Conservation (phyloP, 306 rosid genomes). For the Vachellia collinsii region DNA sequence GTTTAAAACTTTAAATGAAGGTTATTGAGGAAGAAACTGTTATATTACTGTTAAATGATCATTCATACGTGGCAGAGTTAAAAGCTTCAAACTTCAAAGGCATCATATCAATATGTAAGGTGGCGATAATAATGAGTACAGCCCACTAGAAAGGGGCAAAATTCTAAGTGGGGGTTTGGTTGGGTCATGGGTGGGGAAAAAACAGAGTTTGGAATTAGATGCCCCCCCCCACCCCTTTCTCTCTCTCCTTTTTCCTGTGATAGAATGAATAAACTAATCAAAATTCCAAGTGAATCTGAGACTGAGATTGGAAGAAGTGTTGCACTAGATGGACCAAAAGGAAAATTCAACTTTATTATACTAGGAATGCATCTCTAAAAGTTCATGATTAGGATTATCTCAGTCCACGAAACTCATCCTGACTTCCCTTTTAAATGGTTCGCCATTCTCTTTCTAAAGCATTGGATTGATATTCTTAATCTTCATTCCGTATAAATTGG, state of each 20-base stretch:
- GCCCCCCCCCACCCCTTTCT: too few species aligned
- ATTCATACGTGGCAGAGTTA: constrained; percentile 15
- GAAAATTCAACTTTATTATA: constrained; percentile 28
- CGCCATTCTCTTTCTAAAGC: not conserved
- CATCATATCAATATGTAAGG: constrained; percentile 33
- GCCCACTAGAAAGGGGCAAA: constrained; percentile 41
- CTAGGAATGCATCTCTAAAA: constrained; percentile 42
- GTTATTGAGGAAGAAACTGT: not conserved
- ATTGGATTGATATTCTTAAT: not conserved
- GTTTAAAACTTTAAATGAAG: too few species aligned
- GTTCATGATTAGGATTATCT: constrained; percentile 37
- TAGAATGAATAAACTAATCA: constrained; percentile 42
- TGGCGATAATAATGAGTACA: constrained; percentile 30
- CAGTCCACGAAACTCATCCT: not conserved
- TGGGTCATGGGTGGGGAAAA: not conserved
- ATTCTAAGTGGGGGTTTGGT: constrained; percentile 40
- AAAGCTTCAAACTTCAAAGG: not conserved
- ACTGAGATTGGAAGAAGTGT: constrained; percentile 31
- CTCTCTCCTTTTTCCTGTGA: constrained; percentile 29
- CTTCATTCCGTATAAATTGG: not conserved
- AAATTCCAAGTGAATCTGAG: constrained; percentile 32
- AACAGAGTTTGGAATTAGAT: constrained; percentile 56
- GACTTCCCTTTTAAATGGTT: not conserved
- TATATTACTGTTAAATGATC: constrained; percentile 44
- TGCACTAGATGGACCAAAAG: constrained; percentile 27